Percentiles rank a stretch among this genome's conserved stretches.
These are phyloP conservation scores for Metrosideros polymorpha DNA, from an alignment of 441 rosid species.

Conservation along the genomic window DNA sequence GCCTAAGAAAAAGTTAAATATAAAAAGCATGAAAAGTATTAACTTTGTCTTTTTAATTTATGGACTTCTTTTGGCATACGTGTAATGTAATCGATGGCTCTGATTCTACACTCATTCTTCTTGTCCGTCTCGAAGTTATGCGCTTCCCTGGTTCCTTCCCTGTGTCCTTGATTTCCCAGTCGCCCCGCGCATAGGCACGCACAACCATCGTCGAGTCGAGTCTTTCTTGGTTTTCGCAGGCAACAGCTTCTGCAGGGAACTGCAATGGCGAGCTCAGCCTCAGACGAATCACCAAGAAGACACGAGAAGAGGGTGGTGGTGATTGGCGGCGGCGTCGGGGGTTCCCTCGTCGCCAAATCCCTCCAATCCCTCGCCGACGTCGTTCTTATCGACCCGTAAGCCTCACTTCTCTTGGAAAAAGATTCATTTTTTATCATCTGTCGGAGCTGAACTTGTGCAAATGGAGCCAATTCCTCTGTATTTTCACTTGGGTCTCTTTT, in stretches of 20 bases:
- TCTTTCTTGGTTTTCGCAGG: neutral
- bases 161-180: neutral
- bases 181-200: neutral
- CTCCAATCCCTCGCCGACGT: conserved; percentile 60
- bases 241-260: neutral
- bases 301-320: conserved; percentile 36
- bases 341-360: conserved; percentile 43
- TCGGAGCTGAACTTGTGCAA: neutral
- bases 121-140: neutral
- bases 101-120: neutral
- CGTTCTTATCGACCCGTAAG: conserved; percentile 73
- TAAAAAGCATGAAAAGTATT: neutral
- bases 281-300: neutral
- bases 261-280: neutral
- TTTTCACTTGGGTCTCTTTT: neutral
- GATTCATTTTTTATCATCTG: neutral
- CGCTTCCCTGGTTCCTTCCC: neutral
- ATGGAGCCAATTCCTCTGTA: neutral
- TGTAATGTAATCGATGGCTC: neutral
- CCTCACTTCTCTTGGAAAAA: neutral
- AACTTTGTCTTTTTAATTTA: neutral
- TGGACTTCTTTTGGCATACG: neutral
- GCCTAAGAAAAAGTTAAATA: too few species aligned
- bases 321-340: conserved; percentile 73
- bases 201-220: neutral